Percentiles rank a stretch among this genome's conserved stretches.
Evolutionary conservation across 1,284 basidiomycete genomes (phyloP).

Genomic region (Vanrija sp.): DNA sequence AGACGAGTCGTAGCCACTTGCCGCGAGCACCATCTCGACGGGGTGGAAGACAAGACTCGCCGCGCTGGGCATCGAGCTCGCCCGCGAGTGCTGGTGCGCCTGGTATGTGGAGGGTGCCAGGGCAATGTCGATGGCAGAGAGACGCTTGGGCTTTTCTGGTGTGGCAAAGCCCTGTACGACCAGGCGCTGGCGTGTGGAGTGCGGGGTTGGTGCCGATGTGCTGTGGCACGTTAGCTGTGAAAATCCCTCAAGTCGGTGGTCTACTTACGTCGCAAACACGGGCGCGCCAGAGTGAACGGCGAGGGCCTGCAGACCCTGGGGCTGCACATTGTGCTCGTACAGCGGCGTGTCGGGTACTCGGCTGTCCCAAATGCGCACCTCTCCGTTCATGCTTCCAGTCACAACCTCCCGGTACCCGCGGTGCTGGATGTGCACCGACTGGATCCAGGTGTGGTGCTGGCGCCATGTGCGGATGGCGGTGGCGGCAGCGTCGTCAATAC

Average conservation of each 20-base stretch:
- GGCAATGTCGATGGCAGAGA: constrained; percentile 37
- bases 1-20: constrained; percentile 44
- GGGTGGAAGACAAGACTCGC: constrained; percentile 49
- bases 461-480: constrained; percentile 71
- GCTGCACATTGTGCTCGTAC: constrained; percentile 64
- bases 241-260: neutral
- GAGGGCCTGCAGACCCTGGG: constrained; percentile 73
- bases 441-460: constrained; percentile 86
- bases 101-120: constrained; percentile 29
- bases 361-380: constrained; percentile 89
- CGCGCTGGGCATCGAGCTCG: constrained; percentile 41
- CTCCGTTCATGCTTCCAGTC: constrained; percentile 88
- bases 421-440: constrained; percentile 83
- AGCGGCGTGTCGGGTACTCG: constrained; percentile 63
- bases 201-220: constrained; percentile 35
- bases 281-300: constrained; percentile 82
- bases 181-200: constrained; percentile 38
- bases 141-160: constrained; percentile 31
- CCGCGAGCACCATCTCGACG: constrained; percentile 47
- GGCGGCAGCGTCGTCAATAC: constrained; percentile 77
- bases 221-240: constrained; percentile 9
- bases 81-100: constrained; percentile 15
- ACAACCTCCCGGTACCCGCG: constrained; percentile 69
- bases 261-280: constrained; percentile 78
- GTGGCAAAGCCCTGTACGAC: constrained; percentile 45